phyloP scores from a whole-genome alignment of 768 basidiomycete species.

The Psilocybe subaeruginosa region DNA sequence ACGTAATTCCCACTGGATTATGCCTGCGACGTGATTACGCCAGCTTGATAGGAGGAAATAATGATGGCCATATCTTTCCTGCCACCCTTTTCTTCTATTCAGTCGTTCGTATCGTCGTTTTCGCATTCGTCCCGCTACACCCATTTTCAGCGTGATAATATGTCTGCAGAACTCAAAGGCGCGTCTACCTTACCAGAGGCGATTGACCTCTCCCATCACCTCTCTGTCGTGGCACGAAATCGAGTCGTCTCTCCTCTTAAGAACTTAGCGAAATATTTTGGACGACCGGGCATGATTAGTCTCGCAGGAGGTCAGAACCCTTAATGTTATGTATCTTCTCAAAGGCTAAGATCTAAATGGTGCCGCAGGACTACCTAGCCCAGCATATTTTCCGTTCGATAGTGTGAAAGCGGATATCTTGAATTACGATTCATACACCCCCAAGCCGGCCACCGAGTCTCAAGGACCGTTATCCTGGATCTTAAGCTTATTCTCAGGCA shows the following conservation, averaged over 20 bases:
- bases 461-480: slow-evolving; percentile 54
- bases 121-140: neutral
- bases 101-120: neutral
- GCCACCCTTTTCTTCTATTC: no score
- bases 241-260: slow-evolving; percentile 56
- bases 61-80: no score
- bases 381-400: slow-evolving; percentile 73
- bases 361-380: slow-evolving; percentile 59
- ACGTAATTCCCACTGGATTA: neutral
- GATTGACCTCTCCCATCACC: neutral
- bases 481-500: slow-evolving; percentile 52
- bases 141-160: neutral
- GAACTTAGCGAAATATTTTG: slow-evolving; percentile 62
- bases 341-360: neutral
- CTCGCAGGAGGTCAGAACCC: slow-evolving; percentile 67
- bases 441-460: slow-evolving; percentile 2
- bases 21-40: neutral
- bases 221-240: neutral
- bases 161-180: neutral
- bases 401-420: slow-evolving; percentile 59
- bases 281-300: slow-evolving; percentile 52
- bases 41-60: neutral
- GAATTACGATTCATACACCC: slow-evolving; percentile 26
- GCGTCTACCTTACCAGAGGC: slow-evolving; percentile 1
- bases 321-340: neutral